Evolutionary conservation across 192 early-diverging fungal genomes (phyloP).

Genomic region (Podila clonocystis): DNA sequence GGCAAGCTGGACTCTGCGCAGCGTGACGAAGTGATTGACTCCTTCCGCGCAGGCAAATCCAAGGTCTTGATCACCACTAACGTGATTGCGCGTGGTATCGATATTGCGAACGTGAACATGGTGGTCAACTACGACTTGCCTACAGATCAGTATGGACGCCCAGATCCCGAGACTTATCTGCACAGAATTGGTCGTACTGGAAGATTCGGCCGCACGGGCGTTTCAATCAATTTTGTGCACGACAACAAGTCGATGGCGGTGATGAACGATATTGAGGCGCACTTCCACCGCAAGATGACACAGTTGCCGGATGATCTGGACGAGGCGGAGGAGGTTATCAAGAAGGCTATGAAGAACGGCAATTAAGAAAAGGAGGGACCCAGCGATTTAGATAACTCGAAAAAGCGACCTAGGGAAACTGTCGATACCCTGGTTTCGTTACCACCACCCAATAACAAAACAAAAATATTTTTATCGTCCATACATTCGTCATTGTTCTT

Average conservation of each 20-base stretch:
- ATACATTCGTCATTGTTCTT: too few relatives aligned
- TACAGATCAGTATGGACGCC: conserved; percentile 63
- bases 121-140: conserved; percentile 99
- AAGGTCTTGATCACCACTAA: conserved; percentile 98
- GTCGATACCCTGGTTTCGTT: too few relatives aligned
- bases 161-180: conserved; percentile 95
- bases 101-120: conserved; percentile 93
- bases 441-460: too few relatives aligned
- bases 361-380: background rate
- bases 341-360: conserved; percentile 68
- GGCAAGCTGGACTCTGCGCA: conserved; percentile 79
- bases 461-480: too few relatives aligned
- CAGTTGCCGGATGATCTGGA: conserved; percentile 84
- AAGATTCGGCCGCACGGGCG: conserved; percentile 94
- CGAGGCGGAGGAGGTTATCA: conserved; percentile 87
- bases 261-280: conserved; percentile 85
- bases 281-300: conserved; percentile 84
- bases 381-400: too few relatives aligned
- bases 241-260: conserved; percentile 75
- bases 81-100: conserved; percentile 97
- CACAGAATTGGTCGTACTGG: conserved; percentile 99
- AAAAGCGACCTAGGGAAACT: too few relatives aligned
- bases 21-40: conserved; percentile 93
- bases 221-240: conserved; percentile 95
- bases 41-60: conserved; percentile 87